These are phyloP conservation scores for Favolaschia claudopus DNA, from an alignment of 768 basidiomycete species.

Conservation along the genomic window DNA sequence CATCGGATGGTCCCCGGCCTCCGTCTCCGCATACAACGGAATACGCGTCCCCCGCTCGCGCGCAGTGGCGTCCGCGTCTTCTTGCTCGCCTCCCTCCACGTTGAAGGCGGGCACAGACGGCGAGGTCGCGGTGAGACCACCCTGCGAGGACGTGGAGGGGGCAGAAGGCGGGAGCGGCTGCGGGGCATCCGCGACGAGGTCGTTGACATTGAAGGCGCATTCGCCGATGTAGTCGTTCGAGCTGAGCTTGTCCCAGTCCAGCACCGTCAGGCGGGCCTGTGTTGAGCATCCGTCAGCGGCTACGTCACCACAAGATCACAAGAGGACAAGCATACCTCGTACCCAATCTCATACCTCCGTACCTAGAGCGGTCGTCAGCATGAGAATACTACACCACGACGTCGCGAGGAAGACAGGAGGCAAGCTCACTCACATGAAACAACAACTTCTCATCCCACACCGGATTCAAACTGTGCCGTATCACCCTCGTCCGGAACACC, in stretches of 20 bases:
- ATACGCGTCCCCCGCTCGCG: conserved; percentile 48
- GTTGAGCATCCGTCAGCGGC: not conserved
- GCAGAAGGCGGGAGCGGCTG: conserved; percentile 48
- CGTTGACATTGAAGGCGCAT: conserved; percentile 70
- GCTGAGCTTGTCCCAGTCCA: conserved; percentile 96
- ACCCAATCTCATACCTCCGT: conserved; percentile 83
- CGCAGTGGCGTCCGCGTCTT: conserved; percentile 39
- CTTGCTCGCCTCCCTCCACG: not conserved
- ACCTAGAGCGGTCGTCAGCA: too few relatives aligned
- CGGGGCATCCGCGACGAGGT: conserved; percentile 72
- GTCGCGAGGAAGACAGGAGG: too few relatives aligned
- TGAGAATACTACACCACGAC: too few relatives aligned
- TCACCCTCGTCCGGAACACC: conserved; percentile 91
- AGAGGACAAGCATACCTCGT: conserved; percentile 11
- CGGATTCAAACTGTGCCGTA: conserved; percentile 84
- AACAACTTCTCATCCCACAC: conserved; percentile 95
- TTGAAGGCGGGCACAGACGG: conserved; percentile 6
- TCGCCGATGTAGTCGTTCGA: conserved; percentile 92
- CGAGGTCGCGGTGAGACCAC: too few relatives aligned
- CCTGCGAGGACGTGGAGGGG: conserved; percentile 35
- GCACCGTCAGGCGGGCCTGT: conserved; percentile 80
- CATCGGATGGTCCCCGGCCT: conserved; percentile 71
- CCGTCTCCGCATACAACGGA: conserved; percentile 56
- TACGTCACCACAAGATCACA: not conserved
- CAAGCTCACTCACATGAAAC: conserved; percentile 97